Evolutionary conservation across 2,329 filamentous ascomycete species (phyloP).

Genomic region (Orbilia quercus): DNA sequence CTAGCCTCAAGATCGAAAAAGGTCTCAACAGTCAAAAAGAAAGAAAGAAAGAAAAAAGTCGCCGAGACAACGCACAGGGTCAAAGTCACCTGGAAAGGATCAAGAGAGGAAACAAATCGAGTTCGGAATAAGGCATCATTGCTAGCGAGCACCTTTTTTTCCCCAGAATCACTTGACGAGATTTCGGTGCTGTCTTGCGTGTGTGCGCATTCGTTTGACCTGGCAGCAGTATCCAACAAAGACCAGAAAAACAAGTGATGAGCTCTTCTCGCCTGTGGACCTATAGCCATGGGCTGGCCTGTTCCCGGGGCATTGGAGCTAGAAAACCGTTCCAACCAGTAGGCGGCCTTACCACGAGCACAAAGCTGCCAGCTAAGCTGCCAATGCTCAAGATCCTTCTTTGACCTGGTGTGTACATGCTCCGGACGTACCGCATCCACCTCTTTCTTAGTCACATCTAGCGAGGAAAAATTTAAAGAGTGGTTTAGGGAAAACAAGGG

Average conservation of each 20-base stretch:
- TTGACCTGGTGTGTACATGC: conserved; percentile 43
- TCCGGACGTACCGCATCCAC: conserved; percentile 37
- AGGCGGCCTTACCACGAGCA: conserved; percentile 52
- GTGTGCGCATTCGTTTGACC: background rate
- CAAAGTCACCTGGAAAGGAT: conserved; percentile 26
- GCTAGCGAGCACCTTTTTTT: conserved; percentile 20
- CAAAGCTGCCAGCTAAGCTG: conserved; percentile 56
- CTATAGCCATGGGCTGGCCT: conserved; percentile 28
- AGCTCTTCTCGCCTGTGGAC: conserved; percentile 42
- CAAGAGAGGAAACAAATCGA: conserved; percentile 16
- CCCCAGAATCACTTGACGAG: conserved; percentile 50
- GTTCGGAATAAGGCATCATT: conserved; percentile 1
- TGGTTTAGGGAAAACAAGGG: conserved; percentile 17
- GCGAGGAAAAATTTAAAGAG: conserved; percentile 5
- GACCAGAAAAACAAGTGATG: conserved; percentile 23
- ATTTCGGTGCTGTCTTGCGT: conserved; percentile 16
- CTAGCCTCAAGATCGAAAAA: conserved; percentile 10
- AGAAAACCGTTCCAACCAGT: conserved; percentile 34
- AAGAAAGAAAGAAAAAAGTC: conserved; percentile 34
- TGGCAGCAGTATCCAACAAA: too few species aligned
- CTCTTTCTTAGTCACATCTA: conserved; percentile 26
- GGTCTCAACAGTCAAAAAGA: background rate
- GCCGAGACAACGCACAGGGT: conserved; percentile 54
- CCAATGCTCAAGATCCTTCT: conserved; percentile 51
- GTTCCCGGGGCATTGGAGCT: conserved; percentile 24